phyloP scores from a whole-genome alignment of 345 rosid genomes.

The Moringa oleifera region DNA sequence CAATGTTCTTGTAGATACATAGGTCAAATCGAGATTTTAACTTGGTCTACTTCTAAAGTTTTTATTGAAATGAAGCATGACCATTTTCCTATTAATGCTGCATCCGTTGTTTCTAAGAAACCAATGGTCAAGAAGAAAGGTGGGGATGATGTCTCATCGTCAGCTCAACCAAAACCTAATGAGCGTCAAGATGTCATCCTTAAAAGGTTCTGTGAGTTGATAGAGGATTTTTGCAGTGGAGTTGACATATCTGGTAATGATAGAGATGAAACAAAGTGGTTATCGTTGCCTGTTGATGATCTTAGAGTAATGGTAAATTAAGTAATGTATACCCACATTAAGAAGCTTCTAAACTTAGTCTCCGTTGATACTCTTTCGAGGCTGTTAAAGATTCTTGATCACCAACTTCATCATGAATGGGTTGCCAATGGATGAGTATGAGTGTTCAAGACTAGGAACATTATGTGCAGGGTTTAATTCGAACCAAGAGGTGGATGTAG shows the following conservation, averaged over 20 bases:
- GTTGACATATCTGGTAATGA: conserved; percentile 83
- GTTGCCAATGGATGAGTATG: conserved; percentile 58
- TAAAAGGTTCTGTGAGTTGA: conserved; percentile 59
- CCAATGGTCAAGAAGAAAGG: conserved; percentile 72
- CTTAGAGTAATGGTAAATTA: conserved; percentile 75
- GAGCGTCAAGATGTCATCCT: conserved; percentile 72
- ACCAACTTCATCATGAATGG: conserved; percentile 99
- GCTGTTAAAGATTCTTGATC: conserved; percentile 69
- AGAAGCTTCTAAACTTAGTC: conserved; percentile 79
- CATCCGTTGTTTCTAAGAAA: conserved; percentile 46
- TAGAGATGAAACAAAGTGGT: conserved; percentile 80
- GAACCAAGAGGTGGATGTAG: too few relatives aligned
- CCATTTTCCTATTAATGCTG: too few relatives aligned
- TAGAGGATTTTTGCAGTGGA: conserved; percentile 78
- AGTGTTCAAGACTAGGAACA: too few relatives aligned
- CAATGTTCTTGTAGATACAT: too few relatives aligned
- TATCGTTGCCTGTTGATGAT: conserved; percentile 58
- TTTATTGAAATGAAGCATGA: too few relatives aligned
- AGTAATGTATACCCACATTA: conserved; percentile 63
- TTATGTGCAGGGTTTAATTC: too few relatives aligned
- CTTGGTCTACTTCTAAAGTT: too few relatives aligned
- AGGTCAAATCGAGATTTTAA: too few relatives aligned
- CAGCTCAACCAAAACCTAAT: conserved; percentile 47
- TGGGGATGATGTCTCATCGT: conserved; percentile 27
- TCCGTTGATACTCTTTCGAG: conserved; percentile 76